Percentiles rank a stretch among this genome's conserved stretches.
Conservation (phyloP, 345 rosid genomes). For the Brassica nigra region DNA sequence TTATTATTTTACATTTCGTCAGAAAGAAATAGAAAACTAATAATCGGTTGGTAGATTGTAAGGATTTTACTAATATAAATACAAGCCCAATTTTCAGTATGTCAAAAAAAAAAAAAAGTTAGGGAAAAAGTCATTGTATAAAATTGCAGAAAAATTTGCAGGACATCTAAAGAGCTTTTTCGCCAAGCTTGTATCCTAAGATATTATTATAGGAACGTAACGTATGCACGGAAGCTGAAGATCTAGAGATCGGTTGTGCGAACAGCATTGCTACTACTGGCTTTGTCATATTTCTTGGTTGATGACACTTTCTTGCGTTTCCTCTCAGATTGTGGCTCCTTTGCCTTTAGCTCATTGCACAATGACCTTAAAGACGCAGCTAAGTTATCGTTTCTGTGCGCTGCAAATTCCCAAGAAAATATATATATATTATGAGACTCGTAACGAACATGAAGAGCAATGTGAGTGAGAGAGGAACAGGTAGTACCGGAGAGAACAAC, state of each 20-base stretch:
- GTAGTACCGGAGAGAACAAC: slow-evolving; percentile 74
- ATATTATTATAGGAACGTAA: neutral
- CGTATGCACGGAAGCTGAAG: neutral
- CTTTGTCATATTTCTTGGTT: slow-evolving; percentile 50
- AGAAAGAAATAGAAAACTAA: neutral
- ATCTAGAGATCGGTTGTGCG: slow-evolving; percentile 37
- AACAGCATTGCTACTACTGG: slow-evolving; percentile 39
- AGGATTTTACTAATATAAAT: too few species aligned
- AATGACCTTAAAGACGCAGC: slow-evolving; percentile 61
- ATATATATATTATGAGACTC: slow-evolving; percentile 30
- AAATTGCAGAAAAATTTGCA: neutral
- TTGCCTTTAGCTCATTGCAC: slow-evolving; percentile 61
- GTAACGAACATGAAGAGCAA: neutral
- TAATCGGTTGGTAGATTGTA: too few species aligned
- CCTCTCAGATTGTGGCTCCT: slow-evolving; percentile 71
- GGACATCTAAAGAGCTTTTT: neutral
- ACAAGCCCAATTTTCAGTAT: too few species aligned
- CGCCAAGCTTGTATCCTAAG: neutral
- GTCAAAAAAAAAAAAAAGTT: neutral
- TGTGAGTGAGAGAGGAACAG: neutral
- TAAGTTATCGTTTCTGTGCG: slow-evolving; percentile 80
- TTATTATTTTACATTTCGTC: neutral
- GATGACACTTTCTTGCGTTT: slow-evolving; percentile 60
- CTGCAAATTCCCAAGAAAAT: slow-evolving; percentile 37
- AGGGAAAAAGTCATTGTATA: neutral